A percentile compares a stretch with the other conserved stretches of the same genome.
These are phyloP conservation scores for Metarhizium guizhouense DNA, from an alignment of 2,329 filamentous ascomycete genomes.

Conservation along the genomic window DNA sequence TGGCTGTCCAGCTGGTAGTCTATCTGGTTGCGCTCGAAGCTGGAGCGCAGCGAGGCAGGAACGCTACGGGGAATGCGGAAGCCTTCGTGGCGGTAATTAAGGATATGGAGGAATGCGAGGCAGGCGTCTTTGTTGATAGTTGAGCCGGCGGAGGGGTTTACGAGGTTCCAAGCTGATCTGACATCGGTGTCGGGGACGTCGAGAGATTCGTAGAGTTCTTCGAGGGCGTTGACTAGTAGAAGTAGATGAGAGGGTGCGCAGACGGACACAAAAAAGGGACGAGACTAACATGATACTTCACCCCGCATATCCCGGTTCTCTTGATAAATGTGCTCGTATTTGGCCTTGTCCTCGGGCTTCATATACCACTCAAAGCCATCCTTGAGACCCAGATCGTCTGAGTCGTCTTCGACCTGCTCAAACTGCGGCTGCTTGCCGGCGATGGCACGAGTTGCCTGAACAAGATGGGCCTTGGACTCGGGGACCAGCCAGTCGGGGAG, in stretches of 20 bases:
- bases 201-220: slow-evolving; percentile 76
- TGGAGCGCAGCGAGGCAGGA: slow-evolving; percentile 80
- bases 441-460: slow-evolving; percentile 73
- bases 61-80: slow-evolving; percentile 88
- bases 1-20: slow-evolving; percentile 87
- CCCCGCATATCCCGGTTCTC: slow-evolving; percentile 84
- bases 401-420: slow-evolving; percentile 75
- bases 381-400: slow-evolving; percentile 75
- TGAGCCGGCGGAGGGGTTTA: slow-evolving; percentile 78
- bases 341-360: slow-evolving; percentile 79
- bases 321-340: slow-evolving; percentile 96
- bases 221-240: slow-evolving; percentile 62
- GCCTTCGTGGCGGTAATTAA: slow-evolving; percentile 92
- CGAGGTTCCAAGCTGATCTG: slow-evolving; percentile 90
- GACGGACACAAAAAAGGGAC: neutral
- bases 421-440: slow-evolving; percentile 74
- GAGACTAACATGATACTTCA: slow-evolving; percentile 62
- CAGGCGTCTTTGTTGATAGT: slow-evolving; percentile 92
- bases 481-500: slow-evolving; percentile 96
- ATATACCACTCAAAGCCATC: slow-evolving; percentile 99
- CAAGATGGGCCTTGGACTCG: slow-evolving; percentile 85
- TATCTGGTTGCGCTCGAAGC: slow-evolving; percentile 92
- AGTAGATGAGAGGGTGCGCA: slow-evolving; percentile 7
- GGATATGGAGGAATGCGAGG: slow-evolving; percentile 90
- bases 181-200: slow-evolving; percentile 71